Base-by-base conservation (phyloP, 768 basidiomycete genomes). In the Pleurotus sapidus region DNA sequence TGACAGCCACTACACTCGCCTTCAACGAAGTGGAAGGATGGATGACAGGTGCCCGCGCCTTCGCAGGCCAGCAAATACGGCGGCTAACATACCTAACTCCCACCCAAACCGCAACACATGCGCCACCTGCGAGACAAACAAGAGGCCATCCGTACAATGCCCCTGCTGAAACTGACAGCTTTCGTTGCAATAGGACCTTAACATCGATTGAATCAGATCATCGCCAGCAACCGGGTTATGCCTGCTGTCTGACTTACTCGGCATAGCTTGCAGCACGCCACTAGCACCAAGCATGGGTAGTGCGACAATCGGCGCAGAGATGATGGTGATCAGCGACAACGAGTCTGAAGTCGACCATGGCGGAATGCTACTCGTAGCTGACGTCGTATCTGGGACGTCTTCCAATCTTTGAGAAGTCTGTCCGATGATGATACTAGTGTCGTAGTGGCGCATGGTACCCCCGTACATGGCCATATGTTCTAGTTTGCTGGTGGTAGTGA, bases 331-430 rank as follows among this genome's bases (percentile, higher is more conserved):
- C n/a, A 45, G 20, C 20, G 20, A 17, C 20, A 23, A 7, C 7
- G 42, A 2, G 14, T 45, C 42, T 23, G 20, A 38, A 17, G 47
- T 38, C 51, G 20, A 72, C 30, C 30, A 34, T 34, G 30, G 30
- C 30, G 30, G 11, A 11, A 34, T 34, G 30, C 30, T 34, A 34
- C 30, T 34, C 8, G 30, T 11, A 9, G 30, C 30, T 34, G 9
- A 34, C 9, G 9, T 34, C 9, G 30, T 34, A 34, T 1, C 9
- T 11, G 11, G 11, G 30, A 11, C 30, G 30, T 11, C 30, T 34
- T 34, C 30, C 11, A 11, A 9, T 11, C 30, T 34, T 34, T 34
- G 30, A 34, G 30, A 34, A 34, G 30, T 20, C 20, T 20, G 30
- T 9, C 9, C 8, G 30, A 34, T 34, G 30, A 34, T 34, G 30